phyloP scores from a whole-genome alignment of 2,329 filamentous ascomycete genomes.

The Apiospora koreana region DNA sequence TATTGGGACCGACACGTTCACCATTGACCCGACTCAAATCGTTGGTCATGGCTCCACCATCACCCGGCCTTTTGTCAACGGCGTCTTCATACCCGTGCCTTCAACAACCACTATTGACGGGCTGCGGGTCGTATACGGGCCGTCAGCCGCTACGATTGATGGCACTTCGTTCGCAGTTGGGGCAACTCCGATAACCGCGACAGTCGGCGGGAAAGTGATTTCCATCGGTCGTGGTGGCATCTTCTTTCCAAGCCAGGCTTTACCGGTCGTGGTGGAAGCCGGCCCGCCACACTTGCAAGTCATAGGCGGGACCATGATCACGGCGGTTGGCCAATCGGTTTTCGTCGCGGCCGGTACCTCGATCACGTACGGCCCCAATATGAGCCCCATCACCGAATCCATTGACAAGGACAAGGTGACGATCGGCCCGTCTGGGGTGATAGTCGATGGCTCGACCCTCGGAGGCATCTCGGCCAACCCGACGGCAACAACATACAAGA shows the following conservation, averaged over 20 bases:
- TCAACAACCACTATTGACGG: constrained; percentile 41
- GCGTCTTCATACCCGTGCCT: constrained; percentile 34
- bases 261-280: constrained; percentile 37
- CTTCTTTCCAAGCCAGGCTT: constrained; percentile 36
- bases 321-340: constrained; percentile 41
- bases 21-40: constrained; percentile 48
- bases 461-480: constrained; percentile 41
- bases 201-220: constrained; percentile 27
- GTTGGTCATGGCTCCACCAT: constrained; percentile 47
- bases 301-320: constrained; percentile 49
- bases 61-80: constrained; percentile 39
- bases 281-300: constrained; percentile 46
- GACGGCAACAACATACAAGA: constrained; percentile 42
- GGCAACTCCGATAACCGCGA: constrained; percentile 36
- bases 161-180: constrained; percentile 45
- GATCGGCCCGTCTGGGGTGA: neutral
- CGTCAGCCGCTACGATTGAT: constrained; percentile 42
- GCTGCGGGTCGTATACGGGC: constrained; percentile 43
- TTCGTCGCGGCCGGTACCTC: constrained; percentile 44
- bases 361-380: constrained; percentile 44
- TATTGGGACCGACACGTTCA: constrained; percentile 44
- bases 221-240: constrained; percentile 33
- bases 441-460: constrained; percentile 23
- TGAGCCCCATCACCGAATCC: constrained; percentile 30
- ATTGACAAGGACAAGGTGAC: neutral